phyloP scores from a whole-genome alignment of 306 rosid species.

The Pyrus betulifolia region DNA sequence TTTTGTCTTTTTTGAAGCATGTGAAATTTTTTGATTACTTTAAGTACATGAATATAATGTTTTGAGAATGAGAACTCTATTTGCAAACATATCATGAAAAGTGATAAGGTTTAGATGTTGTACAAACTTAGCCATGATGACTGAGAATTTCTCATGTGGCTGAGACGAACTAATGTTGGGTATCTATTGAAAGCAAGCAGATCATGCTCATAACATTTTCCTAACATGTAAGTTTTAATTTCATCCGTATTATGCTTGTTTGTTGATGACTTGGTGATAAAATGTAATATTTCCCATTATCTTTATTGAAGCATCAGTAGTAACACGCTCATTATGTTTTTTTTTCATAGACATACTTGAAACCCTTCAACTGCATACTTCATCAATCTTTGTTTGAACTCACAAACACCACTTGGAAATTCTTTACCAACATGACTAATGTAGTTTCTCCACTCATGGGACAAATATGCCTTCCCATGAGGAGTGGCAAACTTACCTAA shows the following conservation, averaged over 20 bases:
- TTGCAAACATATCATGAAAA: neutral
- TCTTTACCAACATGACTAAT: no score
- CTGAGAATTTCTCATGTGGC: neutral
- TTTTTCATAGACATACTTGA: neutral
- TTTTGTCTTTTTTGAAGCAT: neutral
- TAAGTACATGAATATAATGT: neutral
- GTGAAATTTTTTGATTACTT: neutral
- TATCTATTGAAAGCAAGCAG: neutral
- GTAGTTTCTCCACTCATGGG: no score
- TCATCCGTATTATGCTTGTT: no score
- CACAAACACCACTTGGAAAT: no score
- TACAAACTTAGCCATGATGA: neutral
- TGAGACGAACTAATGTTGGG: neutral
- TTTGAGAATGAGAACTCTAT: neutral
- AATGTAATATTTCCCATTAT: neutral
- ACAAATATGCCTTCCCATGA: no score
- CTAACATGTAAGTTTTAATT: neutral
- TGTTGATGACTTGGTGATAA: no score
- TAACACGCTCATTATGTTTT: neutral
- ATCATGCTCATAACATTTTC: neutral
- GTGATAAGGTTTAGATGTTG: no score
- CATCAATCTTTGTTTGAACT: neutral
- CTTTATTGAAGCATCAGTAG: neutral
- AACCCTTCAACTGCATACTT: neutral
- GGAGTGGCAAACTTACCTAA: no score